Conservation (phyloP, 1,284 basidiomycete genomes). For the Sporisorium sorghi region DNA sequence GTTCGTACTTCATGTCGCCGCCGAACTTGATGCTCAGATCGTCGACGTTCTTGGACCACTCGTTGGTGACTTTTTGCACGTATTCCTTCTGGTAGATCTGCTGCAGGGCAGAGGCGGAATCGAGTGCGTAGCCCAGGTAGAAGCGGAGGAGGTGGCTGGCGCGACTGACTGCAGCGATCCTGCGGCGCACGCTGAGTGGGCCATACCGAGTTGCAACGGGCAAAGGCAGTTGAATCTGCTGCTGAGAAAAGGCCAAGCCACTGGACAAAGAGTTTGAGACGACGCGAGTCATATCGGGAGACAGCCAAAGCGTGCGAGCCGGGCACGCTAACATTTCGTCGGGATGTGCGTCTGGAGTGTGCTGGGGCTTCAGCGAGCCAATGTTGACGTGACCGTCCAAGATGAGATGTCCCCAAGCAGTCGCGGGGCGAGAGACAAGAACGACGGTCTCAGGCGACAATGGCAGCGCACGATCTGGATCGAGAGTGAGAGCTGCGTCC, state of each 20-base stretch:
- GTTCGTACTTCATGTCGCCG: conserved; percentile 52
- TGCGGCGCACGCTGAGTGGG: conserved; percentile 12
- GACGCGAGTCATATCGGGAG: conserved; percentile 19
- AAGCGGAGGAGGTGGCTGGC: conserved; percentile 40
- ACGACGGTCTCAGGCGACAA: conserved; percentile 31
- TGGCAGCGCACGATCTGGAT: conserved; percentile 17
- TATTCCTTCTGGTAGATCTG: conserved; percentile 36
- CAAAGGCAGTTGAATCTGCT: conserved; percentile 14
- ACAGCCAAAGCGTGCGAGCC: conserved; percentile 13
- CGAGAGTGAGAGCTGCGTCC: conserved; percentile 12
- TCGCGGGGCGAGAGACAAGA: conserved; percentile 13
- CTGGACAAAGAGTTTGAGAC: not conserved
- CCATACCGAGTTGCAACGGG: conserved; percentile 15
- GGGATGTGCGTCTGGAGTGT: not conserved
- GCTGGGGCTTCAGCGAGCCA: conserved; percentile 15
- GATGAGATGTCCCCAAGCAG: conserved; percentile 9
- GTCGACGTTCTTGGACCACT: conserved; percentile 51
- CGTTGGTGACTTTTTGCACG: conserved; percentile 33
- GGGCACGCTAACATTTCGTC: not conserved
- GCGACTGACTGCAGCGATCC: conserved; percentile 22
- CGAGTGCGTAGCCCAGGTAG: conserved; percentile 51
- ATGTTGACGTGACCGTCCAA: conserved; percentile 38
- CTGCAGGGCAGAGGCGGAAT: conserved; percentile 29
- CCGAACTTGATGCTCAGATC: conserved; percentile 49
- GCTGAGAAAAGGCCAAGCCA: conserved; percentile 4